Conservation (phyloP, 805 yeast species). For the Metschnikowia koreensis region DNA sequence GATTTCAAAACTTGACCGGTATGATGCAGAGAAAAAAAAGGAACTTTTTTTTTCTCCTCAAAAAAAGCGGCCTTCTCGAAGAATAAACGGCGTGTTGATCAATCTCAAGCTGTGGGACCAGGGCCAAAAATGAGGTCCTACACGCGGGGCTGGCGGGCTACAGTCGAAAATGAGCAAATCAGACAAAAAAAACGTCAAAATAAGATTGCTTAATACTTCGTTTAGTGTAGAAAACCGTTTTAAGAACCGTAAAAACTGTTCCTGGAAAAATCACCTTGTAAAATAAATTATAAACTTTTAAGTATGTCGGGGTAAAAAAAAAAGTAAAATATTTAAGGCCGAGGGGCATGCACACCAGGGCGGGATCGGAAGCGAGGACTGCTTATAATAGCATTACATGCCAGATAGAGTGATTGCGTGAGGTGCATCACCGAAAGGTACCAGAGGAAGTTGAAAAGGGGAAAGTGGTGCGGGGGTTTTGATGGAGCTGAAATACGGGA, state of each 20-base stretch:
- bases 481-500: neutral
- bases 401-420: neutral
- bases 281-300: no score
- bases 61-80: no score
- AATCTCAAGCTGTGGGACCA: neutral
- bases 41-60: neutral
- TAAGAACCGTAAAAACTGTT: no score
- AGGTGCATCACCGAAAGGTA: slow-evolving; percentile 4
- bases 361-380: neutral
- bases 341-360: slow-evolving; percentile 6
- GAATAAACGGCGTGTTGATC: neutral
- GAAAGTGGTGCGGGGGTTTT: neutral
- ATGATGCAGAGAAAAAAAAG: neutral
- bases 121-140: neutral
- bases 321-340: neutral
- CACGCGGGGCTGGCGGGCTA: neutral
- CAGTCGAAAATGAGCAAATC: neutral
- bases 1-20: no score
- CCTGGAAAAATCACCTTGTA: neutral
- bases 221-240: no score
- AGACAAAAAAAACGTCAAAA: no score
- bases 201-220: no score
- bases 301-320: neutral
- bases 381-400: neutral
- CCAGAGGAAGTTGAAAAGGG: slow-evolving; percentile 1